Percentiles rank a stretch among this genome's conserved stretches.
These are phyloP conservation scores for Trypanosoma melophagium DNA, from an alignment of 208 protist genomes.

Conservation along the genomic window DNA sequence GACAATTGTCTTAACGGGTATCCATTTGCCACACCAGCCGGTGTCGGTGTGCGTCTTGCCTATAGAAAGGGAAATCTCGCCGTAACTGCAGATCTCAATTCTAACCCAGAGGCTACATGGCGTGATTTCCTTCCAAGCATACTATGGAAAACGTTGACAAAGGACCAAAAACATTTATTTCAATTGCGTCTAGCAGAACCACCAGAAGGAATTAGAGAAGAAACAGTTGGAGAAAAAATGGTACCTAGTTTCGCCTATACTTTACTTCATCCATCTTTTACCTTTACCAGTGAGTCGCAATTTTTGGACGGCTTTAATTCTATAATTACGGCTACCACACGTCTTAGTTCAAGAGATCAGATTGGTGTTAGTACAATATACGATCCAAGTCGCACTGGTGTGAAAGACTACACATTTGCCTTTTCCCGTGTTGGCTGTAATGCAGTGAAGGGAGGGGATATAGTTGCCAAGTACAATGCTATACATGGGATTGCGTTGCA, in stretches of 20 bases:
- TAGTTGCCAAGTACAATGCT: constrained; percentile 57
- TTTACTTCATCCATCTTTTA: constrained; percentile 39
- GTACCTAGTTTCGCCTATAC: constrained; percentile 35
- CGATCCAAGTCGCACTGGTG: constrained; percentile 65
- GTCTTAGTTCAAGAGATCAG: constrained; percentile 30
- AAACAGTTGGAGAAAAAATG: no score
- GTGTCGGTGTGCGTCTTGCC: constrained; percentile 38
- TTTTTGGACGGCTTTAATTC: constrained; percentile 37
- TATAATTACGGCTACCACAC: constrained; percentile 44
- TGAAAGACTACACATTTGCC: constrained; percentile 48
- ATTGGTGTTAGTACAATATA: constrained; percentile 43
- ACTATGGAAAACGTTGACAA: constrained; percentile 6
- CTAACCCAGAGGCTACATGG: constrained; percentile 30
- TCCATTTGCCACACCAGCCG: constrained; percentile 45
- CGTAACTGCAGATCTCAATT: constrained; percentile 24
- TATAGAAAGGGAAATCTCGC: constrained; percentile 28
- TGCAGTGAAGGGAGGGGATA: constrained; percentile 45
- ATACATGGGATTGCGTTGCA: constrained; percentile 44
- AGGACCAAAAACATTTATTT: constrained; percentile 12
- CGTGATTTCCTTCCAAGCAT: constrained; percentile 43
- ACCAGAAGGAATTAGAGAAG: no score
- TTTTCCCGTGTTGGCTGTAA: constrained; percentile 39
- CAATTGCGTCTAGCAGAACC: constrained; percentile 20
- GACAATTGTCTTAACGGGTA: constrained; percentile 31
- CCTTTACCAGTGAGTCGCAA: constrained; percentile 25